Base-by-base conservation (phyloP, 2,329 filamentous ascomycete species). In the Exophiala viscosa region DNA sequence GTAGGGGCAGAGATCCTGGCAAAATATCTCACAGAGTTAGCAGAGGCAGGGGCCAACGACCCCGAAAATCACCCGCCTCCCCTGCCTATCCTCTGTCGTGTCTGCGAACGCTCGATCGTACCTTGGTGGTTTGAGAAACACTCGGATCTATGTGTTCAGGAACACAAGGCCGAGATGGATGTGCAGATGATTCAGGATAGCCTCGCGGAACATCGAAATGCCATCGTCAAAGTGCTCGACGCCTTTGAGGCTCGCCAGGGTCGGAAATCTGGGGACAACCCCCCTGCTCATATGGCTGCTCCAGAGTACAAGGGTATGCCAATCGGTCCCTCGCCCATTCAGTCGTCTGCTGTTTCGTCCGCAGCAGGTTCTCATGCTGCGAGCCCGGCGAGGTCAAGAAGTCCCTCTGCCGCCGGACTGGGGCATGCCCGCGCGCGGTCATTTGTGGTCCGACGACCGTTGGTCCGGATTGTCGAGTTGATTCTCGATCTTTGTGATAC, bases 121-220 rank as follows among this genome's bases (percentile, higher is more conserved):
- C 90, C 92, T 0, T 99, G 93, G 93, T 99, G 93, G 95, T 99
- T 99, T 63, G 93, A 99, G 72, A 99, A 97, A 70, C 93, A 99
- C 68, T 96, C 92, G 1, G 95, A 99, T 64, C 76, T 97, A 15
- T 99, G 93, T 66, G 77, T 96, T 50, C 91, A 97, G 67, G 93
- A 99, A 68, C 93, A 99, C 67, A 86, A 88, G 46, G 92, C 93
- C 0, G 93, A 99, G 68, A 95, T 96, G 88, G 92, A 97, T 63
- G 90, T 99, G 3, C 92, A 99, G 67, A 86, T 97, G 77, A 84
- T 91, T 5, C 93, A 99, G 66, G 93, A 99, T 66, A 90, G 83
- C 57, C 76, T 99, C 44, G 87, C 86, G 5, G 93, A 99, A 66
- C 93, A 99, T 70, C 86, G 93, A 5, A 91, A 96, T 69, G 82